Evolutionary conservation across 83 land plant species (phyloP), one percentile per base, ranked within the genome.

Genomic region (Picea abies): DNA sequence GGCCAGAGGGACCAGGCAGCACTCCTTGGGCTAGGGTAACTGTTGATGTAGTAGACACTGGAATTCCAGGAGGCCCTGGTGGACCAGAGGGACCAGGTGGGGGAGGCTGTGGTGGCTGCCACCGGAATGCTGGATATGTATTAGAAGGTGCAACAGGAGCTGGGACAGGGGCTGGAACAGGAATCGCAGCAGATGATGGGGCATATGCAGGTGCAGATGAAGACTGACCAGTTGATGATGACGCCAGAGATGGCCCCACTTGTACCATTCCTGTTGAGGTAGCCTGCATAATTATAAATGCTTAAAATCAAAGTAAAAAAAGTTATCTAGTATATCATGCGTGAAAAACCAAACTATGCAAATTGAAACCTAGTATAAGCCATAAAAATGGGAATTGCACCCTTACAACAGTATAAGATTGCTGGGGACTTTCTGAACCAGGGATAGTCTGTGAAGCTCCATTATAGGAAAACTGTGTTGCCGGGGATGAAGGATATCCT

Each of bases 61-160:
- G 70, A 60, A 85, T 72, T 60, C 82, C 85, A 32, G 89, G 89
- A 16, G 85, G 84, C 61, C 25, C 83, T 61, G 86, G 77, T 15
- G 78, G 61, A 63, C 76, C 84, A 79, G 85, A 39, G 8, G 76
- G 84, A 23, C 81, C 78, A 66, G 82, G 62, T 76, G 84, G 85
- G 4, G 83, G 82, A 60, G 87, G 78, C n/a, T 61, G 77, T 61
- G 89, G 35, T 39, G 87, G 83, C 75, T 82, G 76, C 70, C 79
- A 56, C 29, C 70, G n/a, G 41, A 81, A 72, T 76, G 84, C 10
- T 29, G 80, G 39, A 62, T 23, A 49, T 47, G 65, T 9, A 62
- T 70, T 78, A 63, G 82, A 23, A 83, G 78, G 14, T 79, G 84
- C 62, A n/a, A 73, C 44, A 29, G 58, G 63, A 79, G 76, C 39